These are phyloP conservation scores for Nakaseomyces glabratus DNA, from an alignment of 1,139 yeast species.

Conservation along the genomic window DNA sequence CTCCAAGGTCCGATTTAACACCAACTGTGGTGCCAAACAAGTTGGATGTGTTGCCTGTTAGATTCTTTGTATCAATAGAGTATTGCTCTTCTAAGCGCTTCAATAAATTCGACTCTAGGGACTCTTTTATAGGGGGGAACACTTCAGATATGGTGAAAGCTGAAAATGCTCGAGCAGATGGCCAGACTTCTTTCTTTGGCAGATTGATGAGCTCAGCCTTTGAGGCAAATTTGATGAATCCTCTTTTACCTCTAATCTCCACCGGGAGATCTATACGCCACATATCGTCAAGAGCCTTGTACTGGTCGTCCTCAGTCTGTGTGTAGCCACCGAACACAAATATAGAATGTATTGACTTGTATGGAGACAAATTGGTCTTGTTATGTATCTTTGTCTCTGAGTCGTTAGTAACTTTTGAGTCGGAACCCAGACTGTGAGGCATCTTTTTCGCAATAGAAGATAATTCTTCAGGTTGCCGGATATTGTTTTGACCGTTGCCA, in stretches of 20 bases:
- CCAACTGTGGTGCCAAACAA: neutral
- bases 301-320: constrained; percentile 25
- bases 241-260: constrained; percentile 30
- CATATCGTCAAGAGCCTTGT: constrained; percentile 38
- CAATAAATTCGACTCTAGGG: constrained; percentile 15
- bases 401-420: neutral
- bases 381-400: neutral
- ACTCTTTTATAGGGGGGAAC: constrained; percentile 10
- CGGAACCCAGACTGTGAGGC: neutral
- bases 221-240: constrained; percentile 31
- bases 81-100: constrained; percentile 19
- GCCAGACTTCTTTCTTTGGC: constrained; percentile 24
- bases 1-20: neutral
- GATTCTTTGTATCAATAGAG: constrained; percentile 13
- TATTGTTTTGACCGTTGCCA: too few relatives aligned
- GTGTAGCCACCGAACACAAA: constrained; percentile 40
- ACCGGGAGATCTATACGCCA: constrained; percentile 41
- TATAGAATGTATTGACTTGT: constrained; percentile 18
- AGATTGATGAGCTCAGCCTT: constrained; percentile 30
- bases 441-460: neutral
- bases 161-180: constrained; percentile 33
- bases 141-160: constrained; percentile 22
- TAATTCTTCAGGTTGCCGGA: too few relatives aligned
- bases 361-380: neutral
- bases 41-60: constrained; percentile 4